A percentile compares a stretch with the other conserved stretches of the same genome.
phyloP scores from a whole-genome alignment of 495 filamentous ascomycete species.

The Penicillium ochrochloron region DNA sequence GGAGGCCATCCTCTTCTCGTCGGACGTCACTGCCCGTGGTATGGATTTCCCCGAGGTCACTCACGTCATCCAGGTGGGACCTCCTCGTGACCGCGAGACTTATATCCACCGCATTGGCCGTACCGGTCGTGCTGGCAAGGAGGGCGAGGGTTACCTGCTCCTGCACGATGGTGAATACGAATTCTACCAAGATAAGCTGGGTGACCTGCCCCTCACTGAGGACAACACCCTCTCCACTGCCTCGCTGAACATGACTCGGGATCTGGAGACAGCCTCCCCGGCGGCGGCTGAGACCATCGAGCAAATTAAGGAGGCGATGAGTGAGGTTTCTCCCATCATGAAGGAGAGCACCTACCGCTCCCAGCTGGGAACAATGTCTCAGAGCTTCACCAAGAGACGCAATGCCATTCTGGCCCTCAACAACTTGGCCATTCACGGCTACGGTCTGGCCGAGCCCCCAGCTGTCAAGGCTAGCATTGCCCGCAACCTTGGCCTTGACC shows the following conservation, averaged over 20 bases:
- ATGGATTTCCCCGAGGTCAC: conserved; percentile 79
- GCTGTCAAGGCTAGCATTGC: conserved; percentile 47
- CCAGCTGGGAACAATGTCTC: conserved; percentile 45
- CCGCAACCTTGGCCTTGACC: conserved; percentile 15
- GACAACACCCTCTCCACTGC: conserved; percentile 59
- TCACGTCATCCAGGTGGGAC: conserved; percentile 71
- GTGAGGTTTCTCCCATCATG: conserved; percentile 31
- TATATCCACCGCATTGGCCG: conserved; percentile 79
- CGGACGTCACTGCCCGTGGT: conserved; percentile 92
- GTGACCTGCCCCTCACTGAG: conserved; percentile 64
- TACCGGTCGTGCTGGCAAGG: conserved; percentile 73
- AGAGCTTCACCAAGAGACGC: conserved; percentile 35
- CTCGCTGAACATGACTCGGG: conserved; percentile 55
- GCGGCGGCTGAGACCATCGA: conserved; percentile 39
- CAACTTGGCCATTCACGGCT: conserved; percentile 61
- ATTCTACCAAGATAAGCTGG: conserved; percentile 54
- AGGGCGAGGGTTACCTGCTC: conserved; percentile 81
- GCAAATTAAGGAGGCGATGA: conserved; percentile 42
- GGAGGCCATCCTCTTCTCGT: conserved; percentile 81
- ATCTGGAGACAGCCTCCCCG: conserved; percentile 29
- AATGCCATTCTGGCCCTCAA: conserved; percentile 61
- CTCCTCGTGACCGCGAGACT: conserved; percentile 63
- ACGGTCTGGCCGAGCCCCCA: conserved; percentile 64
- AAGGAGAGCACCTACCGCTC: conserved; percentile 61
- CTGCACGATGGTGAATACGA: conserved; percentile 62